Base-by-base conservation (phyloP, 306 rosid species). In the Echinosophora koreensis region DNA sequence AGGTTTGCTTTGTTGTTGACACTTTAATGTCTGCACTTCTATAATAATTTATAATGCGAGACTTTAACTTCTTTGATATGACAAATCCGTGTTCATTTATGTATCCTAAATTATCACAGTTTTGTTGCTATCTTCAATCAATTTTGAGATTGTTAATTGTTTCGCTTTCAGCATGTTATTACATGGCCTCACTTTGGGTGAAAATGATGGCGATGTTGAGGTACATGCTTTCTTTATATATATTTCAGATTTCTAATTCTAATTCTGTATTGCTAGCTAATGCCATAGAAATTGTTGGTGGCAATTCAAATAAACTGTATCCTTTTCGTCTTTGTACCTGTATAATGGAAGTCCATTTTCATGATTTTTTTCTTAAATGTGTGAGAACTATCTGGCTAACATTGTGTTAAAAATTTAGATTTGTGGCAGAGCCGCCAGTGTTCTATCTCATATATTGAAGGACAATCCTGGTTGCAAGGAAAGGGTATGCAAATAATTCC, bases 361-460 rank as follows among this genome's bases (percentile, higher is more conserved):
- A 18, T 51, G 28, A 12, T 28, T 9, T 65, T 28, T 39, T 15
- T 27, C 83, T 65, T 57, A 22, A 54, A 54, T 6, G 6, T 62
- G 55, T n/a, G 44, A 69, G 28, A 71, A 62, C 71, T 49, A 74
- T 56, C 52, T 70, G 64, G 75, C 82, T 81, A 56, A 86, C 51
- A 27, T 56, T 67, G 32, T 77, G 8, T 54, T 80, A 74, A 67
- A 61, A 56, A 34, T 82, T 85, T 91, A 92, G 99, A 89, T 88
- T 72, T 95, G 94, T 84, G 83, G 93, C 88, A 89, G 99, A 87
- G 99, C 97, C 47, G 97, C 97, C 47, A 90, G 96, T 76, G 97
- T 95, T 84, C 97, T 95, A 67, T 84, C 99, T 52, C 94, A 92
- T 86, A 85, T 92, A 74, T 83, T 95, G 81, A 88, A 90, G 84